These are phyloP conservation scores for Lophiotrema nucula DNA, from an alignment of 495 filamentous ascomycete genomes.

Conservation along the genomic window DNA sequence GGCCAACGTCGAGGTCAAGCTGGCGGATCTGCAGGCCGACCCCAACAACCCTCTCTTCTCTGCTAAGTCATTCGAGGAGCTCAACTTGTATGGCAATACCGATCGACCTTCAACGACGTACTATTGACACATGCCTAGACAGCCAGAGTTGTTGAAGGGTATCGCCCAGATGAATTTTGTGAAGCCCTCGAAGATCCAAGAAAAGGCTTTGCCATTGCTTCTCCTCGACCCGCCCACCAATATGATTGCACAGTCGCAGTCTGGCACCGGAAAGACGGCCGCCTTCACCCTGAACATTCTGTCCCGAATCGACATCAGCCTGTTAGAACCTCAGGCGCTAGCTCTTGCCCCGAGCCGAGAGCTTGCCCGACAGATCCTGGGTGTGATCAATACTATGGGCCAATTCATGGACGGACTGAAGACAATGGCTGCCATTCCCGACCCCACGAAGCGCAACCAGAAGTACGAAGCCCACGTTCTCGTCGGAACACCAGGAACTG, in stretches of 20 bases:
- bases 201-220: constrained; percentile 84
- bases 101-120: too few relatives aligned
- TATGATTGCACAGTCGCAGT: constrained; percentile 97
- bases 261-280: constrained; percentile 96
- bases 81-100: constrained; percentile 83
- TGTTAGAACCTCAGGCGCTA: constrained; percentile 76
- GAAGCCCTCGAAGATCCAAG: constrained; percentile 97
- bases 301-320: constrained; percentile 70
- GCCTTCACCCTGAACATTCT: constrained; percentile 93
- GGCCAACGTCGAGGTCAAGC: constrained; percentile 84
- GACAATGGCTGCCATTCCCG: constrained; percentile 78
- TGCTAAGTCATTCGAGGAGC: constrained; percentile 76
- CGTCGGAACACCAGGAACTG: constrained; percentile 92
- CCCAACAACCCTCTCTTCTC: constrained; percentile 85
- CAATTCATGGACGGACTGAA: constrained; percentile 70
- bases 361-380: constrained; percentile 88
- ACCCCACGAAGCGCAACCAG: constrained; percentile 59
- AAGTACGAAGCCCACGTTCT: constrained; percentile 70
- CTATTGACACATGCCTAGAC: too few relatives aligned
- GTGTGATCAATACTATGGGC: constrained; percentile 77
- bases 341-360: constrained; percentile 92
- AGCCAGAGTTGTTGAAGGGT: constrained; percentile 57
- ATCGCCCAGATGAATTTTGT: constrained; percentile 81
- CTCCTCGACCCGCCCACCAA: constrained; percentile 79
- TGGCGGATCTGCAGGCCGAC: constrained; percentile 84